Evolutionary conservation across 176 grass and related monocot species (phyloP).

Genomic region (Bolboschoenus planiculmis): DNA sequence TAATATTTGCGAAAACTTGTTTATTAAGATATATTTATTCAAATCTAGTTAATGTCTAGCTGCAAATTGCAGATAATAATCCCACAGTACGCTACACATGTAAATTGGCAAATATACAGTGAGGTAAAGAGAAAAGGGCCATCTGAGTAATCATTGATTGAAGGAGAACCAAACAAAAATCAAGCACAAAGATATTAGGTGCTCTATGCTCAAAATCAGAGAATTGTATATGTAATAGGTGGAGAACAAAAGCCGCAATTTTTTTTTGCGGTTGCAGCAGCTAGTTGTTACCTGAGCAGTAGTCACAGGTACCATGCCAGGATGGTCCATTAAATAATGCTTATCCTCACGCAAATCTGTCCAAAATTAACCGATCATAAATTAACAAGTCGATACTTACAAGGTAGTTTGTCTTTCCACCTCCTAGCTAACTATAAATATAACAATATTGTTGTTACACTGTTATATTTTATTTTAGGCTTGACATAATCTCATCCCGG

Average conservation of each 20-base stretch:
- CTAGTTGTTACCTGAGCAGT: constrained; percentile 54
- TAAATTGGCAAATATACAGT: neutral
- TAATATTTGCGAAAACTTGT: neutral
- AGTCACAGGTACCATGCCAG: constrained; percentile 67
- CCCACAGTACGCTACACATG: neutral
- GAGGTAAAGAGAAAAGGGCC: neutral
- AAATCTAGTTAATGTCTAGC: neutral
- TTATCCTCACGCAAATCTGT: constrained; percentile 95
- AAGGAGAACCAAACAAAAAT: neutral
- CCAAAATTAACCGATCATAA: constrained; percentile 2
- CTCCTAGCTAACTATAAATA: neutral
- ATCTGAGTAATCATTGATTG: neutral
- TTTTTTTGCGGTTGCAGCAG: neutral
- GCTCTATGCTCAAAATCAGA: neutral
- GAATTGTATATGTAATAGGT: neutral
- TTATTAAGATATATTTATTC: neutral
- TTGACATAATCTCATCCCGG: neutral
- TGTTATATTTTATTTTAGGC: neutral
- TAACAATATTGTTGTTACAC: neutral
- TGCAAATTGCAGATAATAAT: neutral
- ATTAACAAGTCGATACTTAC: neutral
- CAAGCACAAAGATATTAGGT: neutral
- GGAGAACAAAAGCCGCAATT: neutral
- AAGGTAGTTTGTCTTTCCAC: neutral
- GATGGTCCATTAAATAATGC: constrained; percentile 80